Percentiles rank a stretch among this genome's conserved stretches.
Conservation (phyloP, 148 eudicot species). For the Camellia granthamiana region DNA sequence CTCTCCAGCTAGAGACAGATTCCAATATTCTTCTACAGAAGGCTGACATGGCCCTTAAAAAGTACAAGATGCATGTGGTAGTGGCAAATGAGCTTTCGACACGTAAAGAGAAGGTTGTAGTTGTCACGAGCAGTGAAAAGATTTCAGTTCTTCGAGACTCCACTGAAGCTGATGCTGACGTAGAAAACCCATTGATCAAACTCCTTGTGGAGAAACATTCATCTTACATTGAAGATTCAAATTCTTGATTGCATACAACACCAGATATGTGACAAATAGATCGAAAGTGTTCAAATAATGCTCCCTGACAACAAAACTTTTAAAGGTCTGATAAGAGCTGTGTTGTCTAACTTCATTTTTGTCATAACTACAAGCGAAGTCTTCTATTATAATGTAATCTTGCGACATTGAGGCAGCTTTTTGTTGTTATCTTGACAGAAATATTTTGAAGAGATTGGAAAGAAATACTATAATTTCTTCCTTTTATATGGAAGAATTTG, state of each 20-base stretch:
- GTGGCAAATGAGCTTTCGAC: slow-evolving; percentile 90
- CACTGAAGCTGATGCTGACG: slow-evolving; percentile 45
- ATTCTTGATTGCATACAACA: slow-evolving; percentile 9
- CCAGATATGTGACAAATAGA: neutral
- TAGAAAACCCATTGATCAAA: slow-evolving; percentile 72
- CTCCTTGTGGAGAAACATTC: slow-evolving; percentile 72
- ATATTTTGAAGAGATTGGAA: too few species aligned
- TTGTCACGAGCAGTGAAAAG: slow-evolving; percentile 53
- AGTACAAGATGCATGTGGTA: slow-evolving; percentile 85
- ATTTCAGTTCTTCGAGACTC: slow-evolving; percentile 61
- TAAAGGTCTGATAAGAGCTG: too few species aligned
- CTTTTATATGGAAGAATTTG: too few species aligned
- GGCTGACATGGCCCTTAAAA: slow-evolving; percentile 72
- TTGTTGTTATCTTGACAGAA: too few species aligned
- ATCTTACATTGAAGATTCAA: slow-evolving; percentile 35
- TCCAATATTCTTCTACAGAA: slow-evolving; percentile 70
- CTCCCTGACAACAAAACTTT: neutral
- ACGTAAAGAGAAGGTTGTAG: slow-evolving; percentile 84
- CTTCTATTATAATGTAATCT: too few species aligned
- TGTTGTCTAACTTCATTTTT: neutral
- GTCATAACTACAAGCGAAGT: too few species aligned
- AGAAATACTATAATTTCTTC: too few species aligned
- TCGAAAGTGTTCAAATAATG: slow-evolving; percentile 6
- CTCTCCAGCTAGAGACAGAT: slow-evolving; percentile 76
- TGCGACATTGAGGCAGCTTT: too few species aligned